These are phyloP conservation scores for Thermoascus crustaceus DNA, from an alignment of 2,329 filamentous ascomycete genomes.

Conservation along the genomic window DNA sequence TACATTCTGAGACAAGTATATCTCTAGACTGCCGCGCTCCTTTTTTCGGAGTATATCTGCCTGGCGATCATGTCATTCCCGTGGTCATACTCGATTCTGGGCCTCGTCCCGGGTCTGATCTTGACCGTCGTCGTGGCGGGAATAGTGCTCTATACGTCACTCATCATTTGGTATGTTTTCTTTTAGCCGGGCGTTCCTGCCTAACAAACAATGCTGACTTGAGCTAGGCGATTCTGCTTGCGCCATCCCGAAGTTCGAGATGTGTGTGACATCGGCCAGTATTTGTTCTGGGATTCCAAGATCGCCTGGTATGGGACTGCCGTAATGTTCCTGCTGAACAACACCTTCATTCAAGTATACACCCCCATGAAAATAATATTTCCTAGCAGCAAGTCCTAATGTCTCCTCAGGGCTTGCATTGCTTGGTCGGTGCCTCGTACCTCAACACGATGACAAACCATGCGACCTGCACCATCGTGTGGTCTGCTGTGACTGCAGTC, in stretches of 20 bases:
- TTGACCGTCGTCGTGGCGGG: conserved; percentile 69
- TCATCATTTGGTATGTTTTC: conserved; percentile 50
- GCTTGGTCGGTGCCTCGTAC: conserved; percentile 76
- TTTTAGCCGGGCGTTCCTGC: conserved; percentile 4
- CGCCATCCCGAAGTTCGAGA: conserved; percentile 85
- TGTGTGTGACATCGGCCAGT: conserved; percentile 91
- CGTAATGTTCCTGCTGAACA: conserved; percentile 87
- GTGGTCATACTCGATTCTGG: conserved; percentile 81
- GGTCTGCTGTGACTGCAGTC: conserved; percentile 64
- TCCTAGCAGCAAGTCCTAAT: conserved; percentile 3
- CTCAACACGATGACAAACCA: conserved; percentile 78
- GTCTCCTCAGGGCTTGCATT: conserved; percentile 61
- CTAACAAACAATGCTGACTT: conserved; percentile 17
- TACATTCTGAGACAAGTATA: conserved; percentile 9
- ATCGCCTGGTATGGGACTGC: conserved; percentile 63
- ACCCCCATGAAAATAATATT: neutral
- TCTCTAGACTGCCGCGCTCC: conserved; percentile 66
- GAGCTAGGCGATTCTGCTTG: conserved; percentile 74
- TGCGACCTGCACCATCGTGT: conserved; percentile 68
- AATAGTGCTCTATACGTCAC: conserved; percentile 74
- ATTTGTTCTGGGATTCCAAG: conserved; percentile 78
- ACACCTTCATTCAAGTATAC: conserved; percentile 72
- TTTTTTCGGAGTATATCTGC: conserved; percentile 95
- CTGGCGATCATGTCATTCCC: conserved; percentile 92
- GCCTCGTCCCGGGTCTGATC: conserved; percentile 78